Evolutionary conservation across 768 basidiomycete species (phyloP), one percentile per base, ranked within the genome.

Genomic region (Phaeolepiota aurea): DNA sequence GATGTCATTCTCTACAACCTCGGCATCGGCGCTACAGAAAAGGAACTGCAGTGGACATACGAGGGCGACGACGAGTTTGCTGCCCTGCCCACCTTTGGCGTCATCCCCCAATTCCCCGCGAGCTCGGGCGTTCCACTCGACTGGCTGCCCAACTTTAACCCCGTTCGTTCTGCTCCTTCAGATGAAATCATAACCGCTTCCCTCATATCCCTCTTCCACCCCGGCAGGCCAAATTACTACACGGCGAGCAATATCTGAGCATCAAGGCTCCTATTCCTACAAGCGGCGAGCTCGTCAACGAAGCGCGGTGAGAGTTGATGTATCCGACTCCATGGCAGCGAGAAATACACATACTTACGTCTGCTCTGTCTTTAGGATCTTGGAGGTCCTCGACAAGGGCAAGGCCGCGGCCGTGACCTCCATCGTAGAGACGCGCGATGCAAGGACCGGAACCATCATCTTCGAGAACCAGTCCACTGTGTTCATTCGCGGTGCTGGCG

Each of bases 1-100:
- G 92, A 98, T 55, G 77, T 97, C 25, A 85, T 96, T 47, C 68
- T 98, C 7, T 99, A 98, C 68, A 97, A 97, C 62, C 70, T 98
- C 23, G 93, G 94, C 25, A 63, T 98, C 43, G 96, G 96, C 9
- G 96, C 93, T 16, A 93, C 84, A 1, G 92, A 85, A 63, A 77
- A 86, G 52, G 92, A 99, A 43, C 74, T 97, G 4, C 79, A 90
- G 48, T 91, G 89, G 84, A 80, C 82, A 9, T 98, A 79, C 51
- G 96, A 99, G 63, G 81, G 82, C 31, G 74, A 90, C 55, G 89
- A 92, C 34, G 72, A 80, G 11, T 99, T 99, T 61, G 59, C 73
- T 42, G 81, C 86, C 1, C 63, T 99, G 23, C 96, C 92, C 0
- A 98, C 93, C 0, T 98, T 96, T 54, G 96, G 91, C 20, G 92